Evolutionary conservation across 495 filamentous ascomycete species (phyloP).

Genomic region (Penicillium ochrochloron): DNA sequence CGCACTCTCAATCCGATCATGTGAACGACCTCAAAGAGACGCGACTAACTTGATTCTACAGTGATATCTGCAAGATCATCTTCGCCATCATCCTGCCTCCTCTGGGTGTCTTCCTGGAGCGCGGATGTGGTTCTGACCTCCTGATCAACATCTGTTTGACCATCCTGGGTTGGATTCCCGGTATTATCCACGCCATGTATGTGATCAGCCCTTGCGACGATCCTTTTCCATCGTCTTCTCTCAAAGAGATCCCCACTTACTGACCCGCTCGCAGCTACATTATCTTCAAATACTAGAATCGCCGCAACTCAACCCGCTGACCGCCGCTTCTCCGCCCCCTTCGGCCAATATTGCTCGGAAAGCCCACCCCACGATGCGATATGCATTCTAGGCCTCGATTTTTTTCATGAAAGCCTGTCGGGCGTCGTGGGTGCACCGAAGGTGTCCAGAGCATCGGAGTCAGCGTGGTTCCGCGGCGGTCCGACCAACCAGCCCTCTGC

Average conservation of each 20-base stretch:
- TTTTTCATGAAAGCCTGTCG: background rate
- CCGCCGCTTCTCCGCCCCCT: conserved; percentile 7
- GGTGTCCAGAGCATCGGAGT: conserved; percentile 19
- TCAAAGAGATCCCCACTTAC: background rate
- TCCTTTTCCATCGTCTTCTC: background rate
- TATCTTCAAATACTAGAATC: conserved; percentile 58
- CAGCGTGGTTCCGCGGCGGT: conserved; percentile 38
- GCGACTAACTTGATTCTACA: conserved; percentile 35
- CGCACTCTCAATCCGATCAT: conserved; percentile 4
- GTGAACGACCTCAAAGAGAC: background rate
- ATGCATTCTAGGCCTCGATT: background rate
- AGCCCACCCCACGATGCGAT: conserved; percentile 7
- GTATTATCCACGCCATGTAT: conserved; percentile 75
- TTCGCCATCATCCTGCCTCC: conserved; percentile 86
- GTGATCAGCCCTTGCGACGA: conserved; percentile 24
- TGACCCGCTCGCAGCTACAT: conserved; percentile 49
- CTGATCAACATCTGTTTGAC: conserved; percentile 88
- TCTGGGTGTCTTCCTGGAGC: conserved; percentile 89
- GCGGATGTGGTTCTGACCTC: conserved; percentile 80
- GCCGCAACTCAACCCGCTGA: conserved; percentile 4
- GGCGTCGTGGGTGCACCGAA: background rate
- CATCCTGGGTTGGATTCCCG: conserved; percentile 79
- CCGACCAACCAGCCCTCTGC: conserved; percentile 37
- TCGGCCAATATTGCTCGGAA: conserved; percentile 2
- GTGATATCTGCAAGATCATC: conserved; percentile 93